Evolutionary conservation across 2,329 filamentous ascomycete genomes (phyloP), one percentile per base, ranked within the genome.

Genomic region (Hymenoscyphus infarciens): DNA sequence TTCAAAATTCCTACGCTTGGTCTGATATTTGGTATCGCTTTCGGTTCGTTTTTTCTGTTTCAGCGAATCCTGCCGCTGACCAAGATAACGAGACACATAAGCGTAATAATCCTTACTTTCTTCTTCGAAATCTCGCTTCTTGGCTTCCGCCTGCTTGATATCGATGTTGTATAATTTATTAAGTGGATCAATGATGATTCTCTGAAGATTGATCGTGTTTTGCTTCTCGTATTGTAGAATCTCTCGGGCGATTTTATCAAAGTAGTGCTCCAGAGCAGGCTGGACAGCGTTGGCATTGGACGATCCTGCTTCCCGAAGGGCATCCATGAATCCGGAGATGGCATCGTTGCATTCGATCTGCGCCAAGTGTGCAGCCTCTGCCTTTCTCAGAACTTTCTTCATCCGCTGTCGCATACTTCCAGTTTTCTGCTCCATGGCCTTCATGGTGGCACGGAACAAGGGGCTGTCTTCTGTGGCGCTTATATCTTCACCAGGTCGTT

Each of bases 81-180:
- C 95, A n/a, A 99, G 85, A 77, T 99, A 99, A 56, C 92, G 87
- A 66, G 92, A 90, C 58, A 98, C 91, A 74, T 97, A 99, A 66
- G 90, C 88, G 77, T 99, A 99, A 77, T 97, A 99, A 74, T 99
- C 95, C 75, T 96, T 95, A 79, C 94, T 98, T 75, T 99, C 95
- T 72, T 99, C 95, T 67, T 99, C 95, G 71, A 99, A 99, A 70
- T 98, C 95, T 68, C 95, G 92, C 77, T 95, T 96, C 80, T 99
- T 99, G 49, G 90, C 83, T 73, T 99, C 95, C 29, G 94, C 96
- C 75, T 97, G 92, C 76, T 99, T 99, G 79, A 99, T 98, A 72
- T 99, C 96, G 67, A 94, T 83, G 65, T 92, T 92, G 76, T 99
- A 99, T 15, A 99, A 80, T 76, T 92, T 96, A 68, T 85, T 88